Evolutionary conservation across 106 monocot species (phyloP).

Genomic region (Dendrobium catenatum): DNA sequence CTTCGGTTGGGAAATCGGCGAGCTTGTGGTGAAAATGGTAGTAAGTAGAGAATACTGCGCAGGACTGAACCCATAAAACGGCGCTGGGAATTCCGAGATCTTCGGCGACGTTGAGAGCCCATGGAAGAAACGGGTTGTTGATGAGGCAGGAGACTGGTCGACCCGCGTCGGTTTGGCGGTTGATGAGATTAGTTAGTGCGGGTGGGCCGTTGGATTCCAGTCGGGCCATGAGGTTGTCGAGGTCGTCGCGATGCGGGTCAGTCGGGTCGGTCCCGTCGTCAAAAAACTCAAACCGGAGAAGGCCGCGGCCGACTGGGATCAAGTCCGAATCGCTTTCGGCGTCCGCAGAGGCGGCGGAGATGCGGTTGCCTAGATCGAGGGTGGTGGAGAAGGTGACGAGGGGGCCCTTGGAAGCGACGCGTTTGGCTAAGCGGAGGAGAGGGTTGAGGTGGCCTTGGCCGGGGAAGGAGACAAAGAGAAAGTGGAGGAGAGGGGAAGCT

Average conservation of each 20-base stretch:
- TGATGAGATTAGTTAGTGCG: constrained; percentile 29
- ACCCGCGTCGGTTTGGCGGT: constrained; percentile 25
- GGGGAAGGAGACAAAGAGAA: constrained; percentile 60
- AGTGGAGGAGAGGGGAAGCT: constrained; percentile 16
- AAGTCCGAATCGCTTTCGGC: constrained; percentile 3
- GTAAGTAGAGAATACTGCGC: constrained; percentile 73
- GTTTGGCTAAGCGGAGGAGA: constrained; percentile 58
- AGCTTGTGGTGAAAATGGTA: constrained; percentile 51
- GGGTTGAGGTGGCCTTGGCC: constrained; percentile 81
- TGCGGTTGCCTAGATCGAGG: constrained; percentile 22
- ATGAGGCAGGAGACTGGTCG: constrained; percentile 46
- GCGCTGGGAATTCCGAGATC: constrained; percentile 48
- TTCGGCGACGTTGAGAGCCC: constrained; percentile 51
- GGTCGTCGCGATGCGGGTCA: constrained; percentile 5
- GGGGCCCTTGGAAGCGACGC: constrained; percentile 60
- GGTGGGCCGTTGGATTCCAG: constrained; percentile 13
- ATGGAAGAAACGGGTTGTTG: constrained; percentile 63
- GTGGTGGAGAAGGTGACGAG: constrained; percentile 63
- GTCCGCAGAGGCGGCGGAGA: background rate
- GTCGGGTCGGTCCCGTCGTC: constrained; percentile 16
- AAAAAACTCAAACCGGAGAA: constrained; percentile 67
- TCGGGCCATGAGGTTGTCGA: constrained; percentile 27
- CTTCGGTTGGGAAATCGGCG: constrained; percentile 32
- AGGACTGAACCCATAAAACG: constrained; percentile 76
- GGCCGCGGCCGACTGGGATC: constrained; percentile 38